Percentiles rank a stretch among this genome's conserved stretches.
These are phyloP conservation scores for Picea abies DNA, from an alignment of 83 land plant species.

Conservation along the genomic window DNA sequence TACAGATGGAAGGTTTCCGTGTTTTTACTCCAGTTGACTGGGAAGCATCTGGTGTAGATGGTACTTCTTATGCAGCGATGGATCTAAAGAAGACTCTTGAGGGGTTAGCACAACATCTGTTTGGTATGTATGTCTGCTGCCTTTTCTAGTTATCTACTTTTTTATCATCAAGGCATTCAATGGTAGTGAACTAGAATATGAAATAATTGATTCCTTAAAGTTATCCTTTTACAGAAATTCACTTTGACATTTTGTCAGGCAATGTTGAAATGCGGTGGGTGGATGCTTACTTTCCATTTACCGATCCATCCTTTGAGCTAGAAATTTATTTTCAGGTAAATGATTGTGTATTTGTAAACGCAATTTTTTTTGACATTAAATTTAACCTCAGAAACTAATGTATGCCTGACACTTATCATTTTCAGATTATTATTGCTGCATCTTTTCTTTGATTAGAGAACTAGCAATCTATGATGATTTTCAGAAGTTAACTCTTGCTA, in stretches of 20 bases:
- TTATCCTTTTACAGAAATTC: neutral
- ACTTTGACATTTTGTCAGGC: conserved; percentile 43
- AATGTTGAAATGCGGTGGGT: conserved; percentile 96
- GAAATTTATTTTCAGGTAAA: conserved; percentile 93
- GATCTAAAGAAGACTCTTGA: conserved; percentile 86
- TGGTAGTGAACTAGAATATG: neutral
- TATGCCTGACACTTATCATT: neutral
- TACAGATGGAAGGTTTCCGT: conserved; percentile 95
- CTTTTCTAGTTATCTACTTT: conserved; percentile 4
- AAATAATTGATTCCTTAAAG: conserved; percentile 3
- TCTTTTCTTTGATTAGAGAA: neutral
- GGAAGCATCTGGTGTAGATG: conserved; percentile 79
- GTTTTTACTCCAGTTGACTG: conserved; percentile 81
- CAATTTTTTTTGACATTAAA: neutral
- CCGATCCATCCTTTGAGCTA: conserved; percentile 94
- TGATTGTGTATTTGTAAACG: neutral
- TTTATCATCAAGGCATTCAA: neutral
- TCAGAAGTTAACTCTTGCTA: conserved; percentile 12
- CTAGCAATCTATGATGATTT: conserved; percentile 3
- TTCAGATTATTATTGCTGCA: neutral
- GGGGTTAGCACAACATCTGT: conserved; percentile 80
- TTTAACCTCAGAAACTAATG: neutral
- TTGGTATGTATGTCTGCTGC: conserved; percentile 41
- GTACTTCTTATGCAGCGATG: conserved; percentile 74
- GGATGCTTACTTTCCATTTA: conserved; percentile 96